Evolutionary conservation across 2,329 filamentous ascomycete genomes (phyloP).

Genomic region (Fusarium sp.): DNA sequence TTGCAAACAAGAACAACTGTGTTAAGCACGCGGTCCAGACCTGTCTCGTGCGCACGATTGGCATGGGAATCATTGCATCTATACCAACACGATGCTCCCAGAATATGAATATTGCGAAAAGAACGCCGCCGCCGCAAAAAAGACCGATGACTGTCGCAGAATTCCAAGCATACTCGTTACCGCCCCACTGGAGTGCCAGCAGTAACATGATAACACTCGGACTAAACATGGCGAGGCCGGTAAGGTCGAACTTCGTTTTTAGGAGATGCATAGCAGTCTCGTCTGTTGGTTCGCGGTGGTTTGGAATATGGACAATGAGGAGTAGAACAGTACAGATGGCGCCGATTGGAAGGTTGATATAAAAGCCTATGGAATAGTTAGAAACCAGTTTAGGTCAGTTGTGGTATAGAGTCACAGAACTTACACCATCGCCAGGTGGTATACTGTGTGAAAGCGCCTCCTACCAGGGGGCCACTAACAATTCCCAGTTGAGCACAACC

Average conservation of each 20-base stretch:
- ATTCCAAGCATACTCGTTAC: constrained; percentile 60
- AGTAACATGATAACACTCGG: constrained; percentile 62
- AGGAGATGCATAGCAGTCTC: constrained; percentile 34
- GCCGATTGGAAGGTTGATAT: constrained; percentile 62
- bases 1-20: constrained; percentile 57
- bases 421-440: constrained; percentile 60
- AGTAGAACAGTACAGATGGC: constrained; percentile 52
- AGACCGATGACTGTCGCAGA: constrained; percentile 59
- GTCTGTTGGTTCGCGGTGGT: constrained; percentile 39
- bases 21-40: constrained; percentile 59
- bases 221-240: constrained; percentile 59
- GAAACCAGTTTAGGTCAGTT: neutral
- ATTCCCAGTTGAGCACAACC: constrained; percentile 58
- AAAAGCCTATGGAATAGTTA: constrained; percentile 53
- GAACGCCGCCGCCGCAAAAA: constrained; percentile 57
- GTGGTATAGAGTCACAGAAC: neutral
- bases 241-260: constrained; percentile 56
- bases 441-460: constrained; percentile 57
- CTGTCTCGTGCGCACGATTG: constrained; percentile 57
- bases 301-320: constrained; percentile 53
- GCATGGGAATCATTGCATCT: constrained; percentile 62
- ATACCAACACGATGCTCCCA: constrained; percentile 61
- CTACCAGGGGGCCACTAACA: constrained; percentile 61
- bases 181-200: constrained; percentile 66
- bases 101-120: constrained; percentile 57